Evolutionary conservation across 129 eudicot species (phyloP).

Genomic region (Centaurea solstitialis): DNA sequence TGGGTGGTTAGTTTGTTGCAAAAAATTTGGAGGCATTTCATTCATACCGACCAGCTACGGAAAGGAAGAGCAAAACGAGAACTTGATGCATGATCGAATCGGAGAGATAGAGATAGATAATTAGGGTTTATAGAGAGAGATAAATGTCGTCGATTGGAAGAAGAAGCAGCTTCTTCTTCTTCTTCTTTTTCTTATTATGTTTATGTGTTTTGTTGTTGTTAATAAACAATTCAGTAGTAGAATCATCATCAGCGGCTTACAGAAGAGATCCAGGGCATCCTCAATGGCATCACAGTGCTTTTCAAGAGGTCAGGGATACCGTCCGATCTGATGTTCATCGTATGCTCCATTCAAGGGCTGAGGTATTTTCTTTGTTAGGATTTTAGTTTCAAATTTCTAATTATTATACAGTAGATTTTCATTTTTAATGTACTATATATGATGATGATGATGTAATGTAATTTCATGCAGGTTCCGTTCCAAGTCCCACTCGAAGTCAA

Average conservation of each 20-base stretch:
- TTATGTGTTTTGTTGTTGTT: too few species aligned
- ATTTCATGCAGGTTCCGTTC: slow-evolving; percentile 43
- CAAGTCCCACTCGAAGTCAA: slow-evolving; percentile 64
- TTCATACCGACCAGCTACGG: not conserved
- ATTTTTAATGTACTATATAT: not conserved
- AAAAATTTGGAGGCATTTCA: not conserved
- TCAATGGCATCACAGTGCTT: slow-evolving; percentile 99
- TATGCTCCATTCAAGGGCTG: slow-evolving; percentile 94
- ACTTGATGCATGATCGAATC: too few species aligned
- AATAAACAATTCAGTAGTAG: too few species aligned
- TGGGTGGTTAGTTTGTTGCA: not conserved
- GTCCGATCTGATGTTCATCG: slow-evolving; percentile 86
- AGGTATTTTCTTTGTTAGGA: slow-evolving; percentile 48
- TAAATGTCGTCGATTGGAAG: too few species aligned
- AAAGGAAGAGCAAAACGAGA: slow-evolving; percentile 8
- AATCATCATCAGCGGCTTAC: slow-evolving; percentile 66
- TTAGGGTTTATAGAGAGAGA: too few species aligned
- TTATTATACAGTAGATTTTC: not conserved
- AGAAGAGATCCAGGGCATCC: slow-evolving; percentile 97
- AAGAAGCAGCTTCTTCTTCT: too few species aligned
- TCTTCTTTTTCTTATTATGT: too few species aligned
- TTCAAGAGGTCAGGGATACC: slow-evolving; percentile 78
- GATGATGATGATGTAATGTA: too few species aligned
- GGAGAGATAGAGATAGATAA: too few species aligned
- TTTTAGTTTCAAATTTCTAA: not conserved